phyloP scores from a whole-genome alignment of 2,329 filamentous ascomycete species.

The Annulohypoxylon truncatum region DNA sequence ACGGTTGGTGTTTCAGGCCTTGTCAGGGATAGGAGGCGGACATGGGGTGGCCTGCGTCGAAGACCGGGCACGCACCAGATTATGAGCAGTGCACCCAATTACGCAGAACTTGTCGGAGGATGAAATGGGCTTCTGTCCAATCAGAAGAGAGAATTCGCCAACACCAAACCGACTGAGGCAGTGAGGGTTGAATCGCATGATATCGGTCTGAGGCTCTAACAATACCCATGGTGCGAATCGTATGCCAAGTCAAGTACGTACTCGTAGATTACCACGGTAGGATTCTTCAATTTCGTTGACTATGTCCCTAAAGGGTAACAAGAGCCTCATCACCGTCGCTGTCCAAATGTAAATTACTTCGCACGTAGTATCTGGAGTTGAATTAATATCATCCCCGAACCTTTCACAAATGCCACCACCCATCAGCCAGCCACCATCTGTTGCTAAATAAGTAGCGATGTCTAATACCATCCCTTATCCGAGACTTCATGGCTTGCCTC shows the following conservation, averaged over 20 bases:
- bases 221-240: conserved; percentile 21
- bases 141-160: conserved; percentile 26
- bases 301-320: not conserved
- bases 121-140: conserved; percentile 29
- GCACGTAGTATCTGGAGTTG: not conserved
- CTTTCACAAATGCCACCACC: not conserved
- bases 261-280: conserved; percentile 11
- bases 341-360: not conserved
- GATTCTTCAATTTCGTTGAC: conserved; percentile 7
- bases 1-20: conserved; percentile 48
- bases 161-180: conserved; percentile 30
- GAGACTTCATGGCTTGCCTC: conserved; percentile 4
- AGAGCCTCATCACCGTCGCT: conserved; percentile 4
- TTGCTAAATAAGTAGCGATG: not conserved
- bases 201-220: conserved; percentile 41
- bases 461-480: not conserved
- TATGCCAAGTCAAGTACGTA: conserved; percentile 13
- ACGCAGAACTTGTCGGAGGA: conserved; percentile 18
- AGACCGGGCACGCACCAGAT: conserved; percentile 28
- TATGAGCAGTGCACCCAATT: conserved; percentile 23
- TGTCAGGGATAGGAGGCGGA: conserved; percentile 32
- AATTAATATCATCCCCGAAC: not conserved
- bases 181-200: conserved; percentile 34
- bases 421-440: not conserved
- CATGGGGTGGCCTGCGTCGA: conserved; percentile 13